Evolutionary conservation across 2,329 filamentous ascomycete species (phyloP).

Genomic region (Fusarium piperis): DNA sequence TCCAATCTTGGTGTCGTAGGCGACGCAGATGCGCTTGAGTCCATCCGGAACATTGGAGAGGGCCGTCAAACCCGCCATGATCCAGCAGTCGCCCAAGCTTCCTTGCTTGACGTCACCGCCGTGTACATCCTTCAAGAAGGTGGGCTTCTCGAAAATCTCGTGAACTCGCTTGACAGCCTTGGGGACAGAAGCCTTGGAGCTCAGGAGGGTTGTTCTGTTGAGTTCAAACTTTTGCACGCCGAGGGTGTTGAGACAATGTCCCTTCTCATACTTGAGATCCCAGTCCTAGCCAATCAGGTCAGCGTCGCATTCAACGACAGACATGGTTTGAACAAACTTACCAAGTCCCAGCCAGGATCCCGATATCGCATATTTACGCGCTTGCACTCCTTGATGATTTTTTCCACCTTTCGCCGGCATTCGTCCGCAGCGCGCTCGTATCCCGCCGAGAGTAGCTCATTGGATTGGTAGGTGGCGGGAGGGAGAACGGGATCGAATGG

Average conservation of each 20-base stretch:
- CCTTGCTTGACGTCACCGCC: constrained; percentile 83
- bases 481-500: constrained; percentile 69
- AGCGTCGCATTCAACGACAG: constrained; percentile 9
- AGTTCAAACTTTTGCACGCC: constrained; percentile 63
- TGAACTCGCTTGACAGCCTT: constrained; percentile 79
- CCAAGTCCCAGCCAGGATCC: constrained; percentile 69
- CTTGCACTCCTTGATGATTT: constrained; percentile 72
- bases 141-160: constrained; percentile 79
- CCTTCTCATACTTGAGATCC: constrained; percentile 74
- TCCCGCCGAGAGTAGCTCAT: constrained; percentile 67
- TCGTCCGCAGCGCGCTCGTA: constrained; percentile 72
- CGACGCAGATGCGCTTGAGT: constrained; percentile 79
- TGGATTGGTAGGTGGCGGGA: constrained; percentile 61
- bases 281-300: constrained; percentile 58
- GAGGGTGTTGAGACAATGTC: constrained; percentile 64
- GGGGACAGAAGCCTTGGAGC: constrained; percentile 64
- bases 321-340: constrained; percentile 45
- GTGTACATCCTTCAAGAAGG: constrained; percentile 72
- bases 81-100: constrained; percentile 82
- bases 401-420: constrained; percentile 69
- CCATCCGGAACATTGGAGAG: constrained; percentile 77
- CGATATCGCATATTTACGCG: constrained; percentile 84
- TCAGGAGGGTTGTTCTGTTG: constrained; percentile 54
- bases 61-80: constrained; percentile 81
- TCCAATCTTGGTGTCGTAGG: constrained; percentile 76